Conservation (phyloP, 2,329 filamentous ascomycete species). For the Aspergillus floridensis region DNA sequence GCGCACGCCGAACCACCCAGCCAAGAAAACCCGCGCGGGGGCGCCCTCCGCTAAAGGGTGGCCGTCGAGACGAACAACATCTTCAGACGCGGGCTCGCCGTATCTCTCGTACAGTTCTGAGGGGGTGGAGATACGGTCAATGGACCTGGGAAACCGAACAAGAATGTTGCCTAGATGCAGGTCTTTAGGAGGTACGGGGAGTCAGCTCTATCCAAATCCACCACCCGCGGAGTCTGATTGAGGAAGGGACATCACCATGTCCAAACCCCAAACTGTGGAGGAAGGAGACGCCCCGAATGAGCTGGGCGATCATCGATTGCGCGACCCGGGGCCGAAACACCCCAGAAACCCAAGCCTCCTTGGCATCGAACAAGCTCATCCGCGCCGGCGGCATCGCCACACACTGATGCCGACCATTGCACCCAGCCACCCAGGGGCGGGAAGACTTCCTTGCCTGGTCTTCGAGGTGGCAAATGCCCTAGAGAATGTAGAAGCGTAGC, state of each 20-base stretch:
- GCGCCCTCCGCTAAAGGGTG: constrained; percentile 19
- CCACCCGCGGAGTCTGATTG: no score
- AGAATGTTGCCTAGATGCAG: constrained; percentile 28
- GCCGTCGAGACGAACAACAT: constrained; percentile 23
- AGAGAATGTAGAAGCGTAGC: constrained; percentile 14
- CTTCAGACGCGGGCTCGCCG: constrained; percentile 21
- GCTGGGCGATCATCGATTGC: constrained; percentile 23
- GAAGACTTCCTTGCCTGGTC: constrained; percentile 16
- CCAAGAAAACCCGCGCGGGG: constrained; percentile 12
- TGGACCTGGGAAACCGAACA: constrained; percentile 16
- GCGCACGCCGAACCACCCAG: neutral
- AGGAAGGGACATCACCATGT: constrained; percentile 12
- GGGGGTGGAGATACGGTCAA: constrained; percentile 19
- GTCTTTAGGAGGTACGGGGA: constrained; percentile 8
- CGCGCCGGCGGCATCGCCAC: constrained; percentile 18
- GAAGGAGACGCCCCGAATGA: constrained; percentile 21
- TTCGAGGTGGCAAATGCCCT: no score
- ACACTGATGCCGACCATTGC: constrained; percentile 26
- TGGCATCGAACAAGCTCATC: constrained; percentile 23
- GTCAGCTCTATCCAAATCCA: no score
- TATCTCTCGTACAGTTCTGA: constrained; percentile 23
- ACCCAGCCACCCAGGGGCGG: no score
- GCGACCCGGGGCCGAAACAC: constrained; percentile 22
- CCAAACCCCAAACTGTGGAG: constrained; percentile 26
- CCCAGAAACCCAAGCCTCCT: constrained; percentile 19